A percentile compares a stretch with the other conserved stretches of the same genome.
Evolutionary conservation across 2,329 filamentous ascomycete species (phyloP).

Genomic region (Fusarium luffae): DNA sequence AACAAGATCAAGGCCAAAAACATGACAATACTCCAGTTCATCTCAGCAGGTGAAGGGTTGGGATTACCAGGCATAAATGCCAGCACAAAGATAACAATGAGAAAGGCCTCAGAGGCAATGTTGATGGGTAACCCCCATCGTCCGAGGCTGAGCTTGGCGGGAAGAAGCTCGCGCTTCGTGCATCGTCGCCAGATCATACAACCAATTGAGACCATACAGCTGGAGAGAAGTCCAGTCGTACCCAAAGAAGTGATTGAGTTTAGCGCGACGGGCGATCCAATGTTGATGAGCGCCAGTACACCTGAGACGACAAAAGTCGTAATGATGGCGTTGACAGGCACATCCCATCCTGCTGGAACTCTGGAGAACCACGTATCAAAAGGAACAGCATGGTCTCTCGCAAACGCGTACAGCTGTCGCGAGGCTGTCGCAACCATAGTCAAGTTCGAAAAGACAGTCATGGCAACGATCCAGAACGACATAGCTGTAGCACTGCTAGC

Average conservation of each 20-base stretch:
- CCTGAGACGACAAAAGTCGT: slow-evolving; percentile 36
- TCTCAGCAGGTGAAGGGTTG: slow-evolving; percentile 31
- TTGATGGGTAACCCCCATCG: slow-evolving; percentile 34
- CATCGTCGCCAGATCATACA: slow-evolving; percentile 42
- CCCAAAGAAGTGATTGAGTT: slow-evolving; percentile 38
- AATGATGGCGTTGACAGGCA: slow-evolving; percentile 36
- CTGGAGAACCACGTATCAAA: slow-evolving; percentile 40
- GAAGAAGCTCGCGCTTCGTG: slow-evolving; percentile 21
- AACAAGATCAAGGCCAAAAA: slow-evolving; percentile 18
- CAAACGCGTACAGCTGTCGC: slow-evolving; percentile 39
- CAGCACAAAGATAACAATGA: slow-evolving; percentile 34
- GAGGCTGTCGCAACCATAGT: slow-evolving; percentile 40
- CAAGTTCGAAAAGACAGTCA: slow-evolving; percentile 40
- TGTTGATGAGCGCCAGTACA: slow-evolving; percentile 37
- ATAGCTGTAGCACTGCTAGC: slow-evolving; percentile 33
- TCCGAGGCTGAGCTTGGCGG: slow-evolving; percentile 33
- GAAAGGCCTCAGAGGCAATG: slow-evolving; percentile 33
- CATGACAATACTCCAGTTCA: slow-evolving; percentile 42
- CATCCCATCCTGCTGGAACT: slow-evolving; percentile 31
- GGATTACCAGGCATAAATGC: slow-evolving; percentile 41
- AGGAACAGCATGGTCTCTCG: slow-evolving; percentile 37
- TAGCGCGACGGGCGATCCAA: slow-evolving; percentile 32
- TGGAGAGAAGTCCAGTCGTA: slow-evolving; percentile 35
- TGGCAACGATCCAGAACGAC: slow-evolving; percentile 35
- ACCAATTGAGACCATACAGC: slow-evolving; percentile 39